Evolutionary conservation across 495 filamentous ascomycete genomes (phyloP).

Genomic region (Aspergillus carlsbadensis): DNA sequence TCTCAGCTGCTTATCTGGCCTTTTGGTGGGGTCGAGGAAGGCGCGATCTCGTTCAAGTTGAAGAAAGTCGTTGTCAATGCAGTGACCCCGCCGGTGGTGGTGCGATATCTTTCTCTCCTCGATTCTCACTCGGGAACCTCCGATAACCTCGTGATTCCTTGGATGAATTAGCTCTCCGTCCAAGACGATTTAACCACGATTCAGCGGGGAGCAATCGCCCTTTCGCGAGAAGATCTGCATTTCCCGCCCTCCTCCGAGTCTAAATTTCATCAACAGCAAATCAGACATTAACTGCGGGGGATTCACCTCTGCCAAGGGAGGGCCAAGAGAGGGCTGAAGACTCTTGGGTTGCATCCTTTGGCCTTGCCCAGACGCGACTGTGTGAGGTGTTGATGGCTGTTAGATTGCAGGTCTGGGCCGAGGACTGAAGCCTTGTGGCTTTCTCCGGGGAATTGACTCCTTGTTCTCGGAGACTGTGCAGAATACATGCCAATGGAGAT

Average conservation of each 20-base stretch:
- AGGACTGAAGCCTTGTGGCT: slow-evolving; percentile 12
- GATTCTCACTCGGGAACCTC: neutral
- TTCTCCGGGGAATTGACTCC: neutral
- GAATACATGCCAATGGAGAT: no score
- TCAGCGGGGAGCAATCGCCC: neutral
- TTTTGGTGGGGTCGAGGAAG: no score
- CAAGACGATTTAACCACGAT: neutral
- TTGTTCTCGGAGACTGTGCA: no score
- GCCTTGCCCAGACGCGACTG: neutral
- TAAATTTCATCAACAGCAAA: neutral
- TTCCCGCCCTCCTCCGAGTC: neutral
- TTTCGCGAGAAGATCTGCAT: slow-evolving; percentile 6
- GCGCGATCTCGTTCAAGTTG: no score
- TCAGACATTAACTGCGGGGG: slow-evolving; percentile 3
- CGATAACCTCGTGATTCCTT: neutral
- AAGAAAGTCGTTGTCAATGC: no score
- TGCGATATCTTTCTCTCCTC: no score
- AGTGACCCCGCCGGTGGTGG: no score
- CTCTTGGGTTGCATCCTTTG: slow-evolving; percentile 19
- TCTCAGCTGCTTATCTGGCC: no score
- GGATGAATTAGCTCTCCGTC: neutral
- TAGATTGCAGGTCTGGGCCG: neutral
- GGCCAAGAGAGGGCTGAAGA: neutral
- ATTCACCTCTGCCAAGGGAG: neutral
- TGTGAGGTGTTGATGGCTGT: neutral